Evolutionary conservation across 805 yeast species (phyloP), one percentile per base, ranked within the genome.

Genomic region (Hemisphaericaspora nanyangensis): DNA sequence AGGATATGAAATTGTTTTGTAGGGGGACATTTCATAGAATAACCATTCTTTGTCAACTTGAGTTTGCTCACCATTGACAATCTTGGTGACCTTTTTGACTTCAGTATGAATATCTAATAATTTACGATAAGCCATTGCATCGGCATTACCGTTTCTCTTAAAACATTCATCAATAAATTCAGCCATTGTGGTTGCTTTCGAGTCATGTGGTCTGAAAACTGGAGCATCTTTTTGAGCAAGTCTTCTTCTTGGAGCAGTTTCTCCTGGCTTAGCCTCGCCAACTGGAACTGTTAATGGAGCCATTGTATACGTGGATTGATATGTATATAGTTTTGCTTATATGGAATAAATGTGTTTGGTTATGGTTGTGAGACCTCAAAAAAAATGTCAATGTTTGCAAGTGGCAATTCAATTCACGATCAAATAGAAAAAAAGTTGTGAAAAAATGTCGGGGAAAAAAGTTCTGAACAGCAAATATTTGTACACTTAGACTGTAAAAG

Each of bases 41-140:
- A 74, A 65, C 99, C 99, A 93, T 38, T 81, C 81, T 68, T 93
- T 93, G 55, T 85, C 88, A 35, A 83, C 82, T 49, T 77, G 70
- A 20, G 63, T 67, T 40, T 77, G 77, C 57, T 83, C 74, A 43
- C 97, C 98, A 51, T 90, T 85, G 34, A 93, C 68, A 37, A 76
- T 56, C 68, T 88, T 90, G 45, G 77, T 79, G 43, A 93, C 75
- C 54, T 68, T 72, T 64, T 86, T 89, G 37, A 68, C 74, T 60
- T 93, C 97, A 39, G 67, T 76, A 63, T 88, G 91, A 38, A 85
- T 59, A 39, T 88, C 91, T 34, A 75, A 51, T 43, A 85, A 65
- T 42, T 82, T 79, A 70, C 99, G 82, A 79, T 85, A 82, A 34
- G 86, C 96, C 72, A 86, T 75, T 27, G 79, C 79, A 4, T 65